Conservation (phyloP, 2,329 filamentous ascomycete genomes). For the Hawksworthiomyces lignivorus region DNA sequence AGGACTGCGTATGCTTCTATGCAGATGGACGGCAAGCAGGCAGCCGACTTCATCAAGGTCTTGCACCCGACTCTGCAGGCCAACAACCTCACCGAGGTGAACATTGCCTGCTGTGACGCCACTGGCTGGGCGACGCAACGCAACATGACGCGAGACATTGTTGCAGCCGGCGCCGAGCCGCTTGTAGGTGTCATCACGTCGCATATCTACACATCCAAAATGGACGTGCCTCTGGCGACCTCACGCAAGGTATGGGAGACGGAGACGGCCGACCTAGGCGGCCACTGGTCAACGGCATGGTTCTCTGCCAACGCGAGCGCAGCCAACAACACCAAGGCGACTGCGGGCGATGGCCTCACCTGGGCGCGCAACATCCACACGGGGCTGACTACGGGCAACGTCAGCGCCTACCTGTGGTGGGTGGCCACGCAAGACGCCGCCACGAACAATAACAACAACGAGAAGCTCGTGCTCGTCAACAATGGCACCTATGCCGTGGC, state of each 20-base stretch:
- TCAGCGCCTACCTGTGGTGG: conserved; percentile 42
- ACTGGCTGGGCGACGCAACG: conserved; percentile 28
- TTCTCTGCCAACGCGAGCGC: conserved; percentile 19
- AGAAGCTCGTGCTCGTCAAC: conserved; percentile 17
- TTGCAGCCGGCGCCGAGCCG: conserved; percentile 18
- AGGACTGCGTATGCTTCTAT: conserved; percentile 22
- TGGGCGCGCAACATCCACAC: conserved; percentile 40
- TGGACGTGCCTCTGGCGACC: conserved; percentile 25
- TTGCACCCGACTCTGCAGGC: conserved; percentile 34
- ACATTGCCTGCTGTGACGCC: conserved; percentile 36
- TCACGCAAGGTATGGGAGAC: conserved; percentile 37
- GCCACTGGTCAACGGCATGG: conserved; percentile 31
- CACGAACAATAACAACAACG: conserved; percentile 18
- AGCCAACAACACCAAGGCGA: conserved; percentile 25
- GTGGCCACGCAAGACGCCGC: conserved; percentile 14
- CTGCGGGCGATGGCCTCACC: conserved; percentile 35
- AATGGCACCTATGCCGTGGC: conserved; percentile 12
- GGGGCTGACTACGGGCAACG: conserved; percentile 33
- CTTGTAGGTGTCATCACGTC: conserved; percentile 32
- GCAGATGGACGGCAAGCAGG: conserved; percentile 26
- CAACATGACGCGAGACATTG: conserved; percentile 25
- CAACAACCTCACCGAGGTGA: conserved; percentile 26
- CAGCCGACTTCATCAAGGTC: conserved; percentile 31
- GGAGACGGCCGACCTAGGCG: conserved; percentile 36
- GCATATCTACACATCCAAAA: conserved; percentile 33